Percentiles rank a stretch among this genome's conserved stretches.
Conservation (phyloP, 164 flowering plant genomes). For the Magnolia sinica region DNA sequence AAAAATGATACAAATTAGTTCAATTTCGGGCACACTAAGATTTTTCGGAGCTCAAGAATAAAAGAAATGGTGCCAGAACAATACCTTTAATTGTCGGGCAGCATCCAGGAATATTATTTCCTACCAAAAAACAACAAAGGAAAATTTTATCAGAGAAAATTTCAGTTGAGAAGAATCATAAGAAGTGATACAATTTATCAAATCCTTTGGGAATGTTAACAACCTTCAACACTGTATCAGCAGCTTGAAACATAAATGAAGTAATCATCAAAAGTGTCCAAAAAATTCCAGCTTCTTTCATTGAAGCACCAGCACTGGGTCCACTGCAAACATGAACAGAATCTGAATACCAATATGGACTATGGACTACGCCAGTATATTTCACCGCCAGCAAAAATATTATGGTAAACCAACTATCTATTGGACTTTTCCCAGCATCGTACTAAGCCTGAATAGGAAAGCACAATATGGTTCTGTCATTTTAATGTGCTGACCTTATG, state of each 20-base stretch:
- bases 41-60: neutral
- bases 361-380: too few relatives aligned
- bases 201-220: slow-evolving; percentile 5
- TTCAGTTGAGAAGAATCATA: slow-evolving; percentile 2
- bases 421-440: too few relatives aligned
- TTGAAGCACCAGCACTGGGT: slow-evolving; percentile 68
- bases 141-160: slow-evolving; percentile 1
- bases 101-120: slow-evolving; percentile 76
- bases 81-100: slow-evolving; percentile 61
- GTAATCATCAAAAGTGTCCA: slow-evolving; percentile 86
- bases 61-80: slow-evolving; percentile 1
- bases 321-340: slow-evolving; percentile 56
- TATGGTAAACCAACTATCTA: too few relatives aligned
- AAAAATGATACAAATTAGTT: too few relatives aligned
- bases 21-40: neutral
- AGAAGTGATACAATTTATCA: neutral
- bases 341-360: neutral
- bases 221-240: slow-evolving; percentile 92
- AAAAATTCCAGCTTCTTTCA: slow-evolving; percentile 77
- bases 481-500: too few relatives aligned
- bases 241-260: slow-evolving; percentile 93
- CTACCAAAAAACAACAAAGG: slow-evolving; percentile 37
- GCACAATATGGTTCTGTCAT: too few relatives aligned
- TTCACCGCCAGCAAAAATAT: too few relatives aligned
- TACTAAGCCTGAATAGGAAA: too few relatives aligned